A percentile compares a stretch with the other conserved stretches of the same genome.
Evolutionary conservation across 2,329 filamentous ascomycete species (phyloP).

Genomic region (Trichoderma sp.): DNA sequence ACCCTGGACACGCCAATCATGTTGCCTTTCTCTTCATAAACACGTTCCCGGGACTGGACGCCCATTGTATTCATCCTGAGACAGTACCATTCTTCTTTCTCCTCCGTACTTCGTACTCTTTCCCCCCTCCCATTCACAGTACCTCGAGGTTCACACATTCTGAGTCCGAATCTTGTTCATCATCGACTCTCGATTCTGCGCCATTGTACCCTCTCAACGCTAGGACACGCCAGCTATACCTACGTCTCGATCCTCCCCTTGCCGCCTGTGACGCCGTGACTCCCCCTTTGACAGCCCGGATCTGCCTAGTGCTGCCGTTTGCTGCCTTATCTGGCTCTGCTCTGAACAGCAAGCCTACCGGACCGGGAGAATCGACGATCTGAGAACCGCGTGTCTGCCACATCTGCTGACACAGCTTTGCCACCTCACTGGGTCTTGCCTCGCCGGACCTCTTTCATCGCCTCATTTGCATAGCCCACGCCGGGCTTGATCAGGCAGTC

Average conservation of each 20-base stretch:
- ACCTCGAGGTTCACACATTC: slow-evolving; percentile 1
- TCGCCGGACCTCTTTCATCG: slow-evolving; percentile 26
- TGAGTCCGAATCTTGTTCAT: slow-evolving; percentile 5
- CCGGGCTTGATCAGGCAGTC: slow-evolving; percentile 33
- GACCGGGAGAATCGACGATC: slow-evolving; percentile 9
- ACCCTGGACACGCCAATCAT: slow-evolving; percentile 42
- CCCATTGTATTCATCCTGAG: slow-evolving; percentile 36
- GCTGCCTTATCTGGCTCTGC: slow-evolving; percentile 4
- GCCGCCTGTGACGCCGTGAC: slow-evolving; percentile 1
- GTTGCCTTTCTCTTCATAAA: slow-evolving; percentile 37
- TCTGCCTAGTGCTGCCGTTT: slow-evolving; percentile 8
- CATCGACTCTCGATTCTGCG: neutral
- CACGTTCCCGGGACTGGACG: slow-evolving; percentile 33
- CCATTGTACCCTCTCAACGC: slow-evolving; percentile 9
- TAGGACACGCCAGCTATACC: slow-evolving; percentile 5
- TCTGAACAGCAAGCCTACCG: neutral
- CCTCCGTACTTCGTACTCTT: slow-evolving; percentile 21
- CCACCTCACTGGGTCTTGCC: slow-evolving; percentile 23
- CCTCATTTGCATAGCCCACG: slow-evolving; percentile 28
- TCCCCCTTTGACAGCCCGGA: neutral
- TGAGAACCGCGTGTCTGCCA: slow-evolving; percentile 6
- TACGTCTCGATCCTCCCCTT: slow-evolving; percentile 1
- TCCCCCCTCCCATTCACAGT: slow-evolving; percentile 20
- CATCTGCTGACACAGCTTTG: slow-evolving; percentile 25
- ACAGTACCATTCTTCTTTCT: slow-evolving; percentile 33